Evolutionary conservation across 202 grass and related monocot species (phyloP).

Genomic region (Zoysia matrella): DNA sequence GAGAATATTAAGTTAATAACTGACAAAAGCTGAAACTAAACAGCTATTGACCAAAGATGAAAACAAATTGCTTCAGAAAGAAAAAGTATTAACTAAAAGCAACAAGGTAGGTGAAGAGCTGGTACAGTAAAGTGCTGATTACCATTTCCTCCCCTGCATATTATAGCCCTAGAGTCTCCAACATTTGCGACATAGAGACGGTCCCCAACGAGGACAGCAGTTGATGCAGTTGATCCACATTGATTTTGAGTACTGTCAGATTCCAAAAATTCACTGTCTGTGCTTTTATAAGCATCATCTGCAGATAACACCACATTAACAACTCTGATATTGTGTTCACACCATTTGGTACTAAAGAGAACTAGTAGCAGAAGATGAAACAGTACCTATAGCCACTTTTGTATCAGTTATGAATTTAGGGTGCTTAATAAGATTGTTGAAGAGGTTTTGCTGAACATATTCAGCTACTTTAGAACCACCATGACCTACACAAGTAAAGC

Average conservation of each 20-base stretch:
- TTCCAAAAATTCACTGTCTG: slow-evolving; percentile 86
- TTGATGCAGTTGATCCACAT: slow-evolving; percentile 91
- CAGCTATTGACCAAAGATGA: neutral
- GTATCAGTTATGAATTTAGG: slow-evolving; percentile 88
- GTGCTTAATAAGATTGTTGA: slow-evolving; percentile 84
- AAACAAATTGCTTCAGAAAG: neutral
- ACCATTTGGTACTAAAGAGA: neutral
- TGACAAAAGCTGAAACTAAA: slow-evolving; percentile 6
- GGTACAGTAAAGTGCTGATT: slow-evolving; percentile 12
- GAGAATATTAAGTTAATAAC: slow-evolving; percentile 20
- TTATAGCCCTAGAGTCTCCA: slow-evolving; percentile 87
- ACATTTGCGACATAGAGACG: slow-evolving; percentile 93
- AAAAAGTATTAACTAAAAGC: slow-evolving; percentile 1
- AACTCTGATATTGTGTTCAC: slow-evolving; percentile 15
- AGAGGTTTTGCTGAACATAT: slow-evolving; percentile 84
- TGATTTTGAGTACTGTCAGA: slow-evolving; percentile 87
- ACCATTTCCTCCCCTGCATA: slow-evolving; percentile 88
- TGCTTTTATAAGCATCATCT: slow-evolving; percentile 91
- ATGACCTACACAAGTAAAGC: slow-evolving; percentile 67
- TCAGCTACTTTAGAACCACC: slow-evolving; percentile 90
- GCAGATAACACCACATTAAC: slow-evolving; percentile 28
- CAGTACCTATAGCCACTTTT: slow-evolving; percentile 78
- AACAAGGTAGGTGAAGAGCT: neutral
- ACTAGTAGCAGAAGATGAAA: slow-evolving; percentile 21
- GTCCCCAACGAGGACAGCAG: slow-evolving; percentile 78